These are phyloP conservation scores for Candida sithepensis DNA, from an alignment of 805 yeast species.

Conservation along the genomic window DNA sequence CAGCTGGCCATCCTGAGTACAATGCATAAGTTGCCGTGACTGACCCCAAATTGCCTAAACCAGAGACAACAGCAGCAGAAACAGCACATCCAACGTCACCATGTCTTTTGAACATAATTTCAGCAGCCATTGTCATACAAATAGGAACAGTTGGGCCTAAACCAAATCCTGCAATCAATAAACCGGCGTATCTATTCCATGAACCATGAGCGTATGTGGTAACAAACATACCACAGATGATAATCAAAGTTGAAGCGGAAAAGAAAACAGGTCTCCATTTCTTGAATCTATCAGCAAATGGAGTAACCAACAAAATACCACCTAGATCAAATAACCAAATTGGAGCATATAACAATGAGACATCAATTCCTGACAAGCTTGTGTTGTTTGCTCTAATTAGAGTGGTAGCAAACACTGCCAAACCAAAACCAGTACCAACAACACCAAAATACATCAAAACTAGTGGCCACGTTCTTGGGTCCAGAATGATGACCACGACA, in stretches of 20 bases:
- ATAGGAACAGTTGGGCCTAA: constrained; percentile 91
- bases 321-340: constrained; percentile 85
- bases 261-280: constrained; percentile 60
- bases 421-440: constrained; percentile 86
- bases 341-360: constrained; percentile 79
- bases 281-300: constrained; percentile 70
- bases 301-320: constrained; percentile 71
- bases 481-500: constrained; percentile 50
- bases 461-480: constrained; percentile 73
- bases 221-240: constrained; percentile 71
- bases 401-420: constrained; percentile 82
- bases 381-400: constrained; percentile 67
- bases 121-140: constrained; percentile 79
- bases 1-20: constrained; percentile 85
- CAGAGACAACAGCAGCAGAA: constrained; percentile 77
- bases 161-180: constrained; percentile 80
- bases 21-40: constrained; percentile 84
- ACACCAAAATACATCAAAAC: constrained; percentile 89
- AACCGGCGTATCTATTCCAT: constrained; percentile 80
- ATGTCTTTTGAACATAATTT: constrained; percentile 63
- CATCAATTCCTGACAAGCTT: constrained; percentile 55
- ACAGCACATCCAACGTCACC: constrained; percentile 87
- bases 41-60: constrained; percentile 83
- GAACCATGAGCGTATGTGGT: constrained; percentile 69
- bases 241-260: constrained; percentile 56